Percentiles rank a stretch among this genome's conserved stretches.
phyloP scores from a whole-genome alignment of 257 asterid species.

The Paulownia fortunei region DNA sequence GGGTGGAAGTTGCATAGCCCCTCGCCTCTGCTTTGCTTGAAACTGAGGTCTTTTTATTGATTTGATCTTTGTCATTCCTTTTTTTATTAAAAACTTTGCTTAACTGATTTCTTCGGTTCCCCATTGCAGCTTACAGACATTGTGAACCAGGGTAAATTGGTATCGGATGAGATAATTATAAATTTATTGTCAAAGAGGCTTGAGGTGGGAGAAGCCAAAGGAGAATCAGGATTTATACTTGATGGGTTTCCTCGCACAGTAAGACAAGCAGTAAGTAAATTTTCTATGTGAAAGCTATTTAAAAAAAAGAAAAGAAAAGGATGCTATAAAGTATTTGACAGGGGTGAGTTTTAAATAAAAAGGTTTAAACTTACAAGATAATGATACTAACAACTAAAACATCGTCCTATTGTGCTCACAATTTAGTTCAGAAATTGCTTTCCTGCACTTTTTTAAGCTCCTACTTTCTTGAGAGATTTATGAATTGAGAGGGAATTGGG shows the following conservation, averaged over 20 bases:
- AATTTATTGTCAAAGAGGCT: constrained; percentile 90
- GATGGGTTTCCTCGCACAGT: constrained; percentile 98
- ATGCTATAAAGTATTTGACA: neutral
- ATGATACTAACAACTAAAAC: neutral
- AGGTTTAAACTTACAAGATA: neutral
- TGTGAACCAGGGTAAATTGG: constrained; percentile 96
- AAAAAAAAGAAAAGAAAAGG: neutral
- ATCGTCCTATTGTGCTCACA: neutral
- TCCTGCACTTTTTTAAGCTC: neutral
- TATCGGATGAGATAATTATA: constrained; percentile 88
- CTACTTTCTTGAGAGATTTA: constrained; percentile 1
- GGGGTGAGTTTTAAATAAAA: neutral
- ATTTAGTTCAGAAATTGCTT: constrained; percentile 4
- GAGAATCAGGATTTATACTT: constrained; percentile 90
- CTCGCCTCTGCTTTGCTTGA: neutral
- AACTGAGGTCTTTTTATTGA: neutral
- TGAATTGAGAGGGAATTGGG: neutral
- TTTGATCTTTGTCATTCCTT: neutral
- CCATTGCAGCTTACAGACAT: constrained; percentile 75
- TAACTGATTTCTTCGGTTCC: constrained; percentile 13
- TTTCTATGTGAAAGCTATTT: constrained; percentile 13
- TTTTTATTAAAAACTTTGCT: neutral
- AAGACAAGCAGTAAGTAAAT: constrained; percentile 85
- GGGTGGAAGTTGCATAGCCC: neutral
- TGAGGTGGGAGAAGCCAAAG: constrained; percentile 79